phyloP scores from a whole-genome alignment of 495 filamentous ascomycete species.

The Aspergillus steynii region DNA sequence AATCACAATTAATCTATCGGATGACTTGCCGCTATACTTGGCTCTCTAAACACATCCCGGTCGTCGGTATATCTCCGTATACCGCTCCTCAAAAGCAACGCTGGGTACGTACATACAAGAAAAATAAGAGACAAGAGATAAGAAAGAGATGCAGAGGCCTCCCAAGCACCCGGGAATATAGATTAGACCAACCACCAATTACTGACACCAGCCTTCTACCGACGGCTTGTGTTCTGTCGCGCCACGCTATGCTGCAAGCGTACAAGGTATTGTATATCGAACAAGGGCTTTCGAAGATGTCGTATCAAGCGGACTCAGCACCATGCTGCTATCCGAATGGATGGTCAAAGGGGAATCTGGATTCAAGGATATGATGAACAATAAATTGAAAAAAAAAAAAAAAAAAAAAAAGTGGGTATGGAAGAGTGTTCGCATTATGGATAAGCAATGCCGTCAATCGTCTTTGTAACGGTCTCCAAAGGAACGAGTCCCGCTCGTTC shows the following conservation, averaged over 20 bases:
- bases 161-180: not conserved
- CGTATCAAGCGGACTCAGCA: not conserved
- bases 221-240: not conserved
- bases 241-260: conserved; percentile 22
- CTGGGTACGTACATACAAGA: not conserved
- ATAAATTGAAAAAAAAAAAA: conserved; percentile 6
- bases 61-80: not conserved
- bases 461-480: conserved; percentile 32
- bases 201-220: not conserved
- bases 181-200: not conserved
- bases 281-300: not conserved
- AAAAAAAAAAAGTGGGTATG: conserved; percentile 6
- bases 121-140: not conserved
- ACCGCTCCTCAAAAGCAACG: not conserved
- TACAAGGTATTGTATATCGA: conserved; percentile 18
- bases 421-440: not conserved
- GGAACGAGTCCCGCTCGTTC: conserved; percentile 46
- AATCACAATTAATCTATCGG: not conserved
- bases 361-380: not conserved
- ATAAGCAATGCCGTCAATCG: conserved; percentile 22
- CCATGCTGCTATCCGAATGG: conserved; percentile 7
- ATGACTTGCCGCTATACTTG: not conserved
- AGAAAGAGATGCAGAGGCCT: not conserved
- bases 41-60: not conserved
- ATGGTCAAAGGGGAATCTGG: conserved; percentile 1